phyloP scores from a whole-genome alignment of 2,329 filamentous ascomycete species.

The Fusarium bactridioides region DNA sequence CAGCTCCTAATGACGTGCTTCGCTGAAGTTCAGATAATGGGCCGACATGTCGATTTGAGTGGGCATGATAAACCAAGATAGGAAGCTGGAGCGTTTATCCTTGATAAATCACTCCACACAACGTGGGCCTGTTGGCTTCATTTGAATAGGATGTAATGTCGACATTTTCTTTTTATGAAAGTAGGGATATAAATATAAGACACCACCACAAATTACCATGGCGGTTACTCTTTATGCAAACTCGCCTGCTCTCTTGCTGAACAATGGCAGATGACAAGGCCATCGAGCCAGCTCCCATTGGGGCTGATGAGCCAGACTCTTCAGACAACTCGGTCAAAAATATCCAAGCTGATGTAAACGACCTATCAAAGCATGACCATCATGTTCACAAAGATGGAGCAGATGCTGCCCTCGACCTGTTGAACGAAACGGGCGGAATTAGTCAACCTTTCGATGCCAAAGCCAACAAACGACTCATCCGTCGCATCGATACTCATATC shows the following conservation, averaged over 20 bases:
- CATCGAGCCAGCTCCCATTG: not conserved
- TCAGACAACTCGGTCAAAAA: not conserved
- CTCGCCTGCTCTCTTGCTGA: not conserved
- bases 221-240: no score
- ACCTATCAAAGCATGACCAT: not conserved
- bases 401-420: conserved; percentile 28
- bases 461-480: conserved; percentile 18
- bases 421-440: conserved; percentile 19
- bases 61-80: not conserved
- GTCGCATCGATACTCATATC: conserved; percentile 35
- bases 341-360: not conserved
- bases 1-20: not conserved
- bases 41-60: not conserved
- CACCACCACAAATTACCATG: rapidly evolving
- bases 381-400: conserved; percentile 1
- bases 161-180: not conserved
- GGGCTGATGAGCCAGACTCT: not conserved
- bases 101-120: not conserved
- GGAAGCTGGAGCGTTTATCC: not conserved
- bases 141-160: not conserved
- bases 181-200: not conserved
- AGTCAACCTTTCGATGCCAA: conserved; percentile 16
- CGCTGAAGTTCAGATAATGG: not conserved
- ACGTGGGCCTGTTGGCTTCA: not conserved
- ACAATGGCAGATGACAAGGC: not conserved